Conservation (phyloP, 2,329 filamentous ascomycete genomes). For the Fusarium lyarnte region DNA sequence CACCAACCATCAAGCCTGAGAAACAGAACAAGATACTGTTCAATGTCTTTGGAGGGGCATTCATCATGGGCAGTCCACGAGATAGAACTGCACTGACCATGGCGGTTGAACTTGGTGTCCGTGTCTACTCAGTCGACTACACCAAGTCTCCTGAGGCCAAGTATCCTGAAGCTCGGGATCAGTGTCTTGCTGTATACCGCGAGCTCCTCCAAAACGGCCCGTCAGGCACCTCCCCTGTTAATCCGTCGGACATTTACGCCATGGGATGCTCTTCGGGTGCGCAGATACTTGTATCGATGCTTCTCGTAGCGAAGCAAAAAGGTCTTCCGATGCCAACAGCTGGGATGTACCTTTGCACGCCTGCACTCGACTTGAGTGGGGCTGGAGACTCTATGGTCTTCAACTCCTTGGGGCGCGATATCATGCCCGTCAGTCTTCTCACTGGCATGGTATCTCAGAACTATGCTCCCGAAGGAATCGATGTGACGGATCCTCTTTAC, state of each 20-base stretch:
- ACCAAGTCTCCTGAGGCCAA: background rate
- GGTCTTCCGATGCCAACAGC: background rate
- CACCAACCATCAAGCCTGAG: background rate
- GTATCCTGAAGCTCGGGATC: background rate
- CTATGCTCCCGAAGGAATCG: background rate
- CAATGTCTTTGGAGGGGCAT: background rate
- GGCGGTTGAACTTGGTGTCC: background rate
- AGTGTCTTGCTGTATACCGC: background rate
- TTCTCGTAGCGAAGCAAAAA: background rate
- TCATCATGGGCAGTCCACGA: background rate
- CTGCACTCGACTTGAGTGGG: background rate
- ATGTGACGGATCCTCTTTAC: background rate
- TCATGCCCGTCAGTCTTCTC: background rate
- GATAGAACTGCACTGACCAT: background rate
- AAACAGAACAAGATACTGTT: background rate
- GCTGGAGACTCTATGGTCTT: background rate
- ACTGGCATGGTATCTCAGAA: background rate
- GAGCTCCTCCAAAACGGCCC: background rate
- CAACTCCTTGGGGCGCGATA: background rate
- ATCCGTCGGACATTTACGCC: accelerated
- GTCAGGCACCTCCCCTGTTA: accelerated
- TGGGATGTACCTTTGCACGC: background rate
- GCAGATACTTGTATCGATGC: background rate
- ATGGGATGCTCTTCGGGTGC: background rate
- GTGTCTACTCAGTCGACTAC: background rate